Percentiles rank a stretch among this genome's conserved stretches.
phyloP scores from a whole-genome alignment of 768 basidiomycete species.

The Pisolithus sp. region DNA sequence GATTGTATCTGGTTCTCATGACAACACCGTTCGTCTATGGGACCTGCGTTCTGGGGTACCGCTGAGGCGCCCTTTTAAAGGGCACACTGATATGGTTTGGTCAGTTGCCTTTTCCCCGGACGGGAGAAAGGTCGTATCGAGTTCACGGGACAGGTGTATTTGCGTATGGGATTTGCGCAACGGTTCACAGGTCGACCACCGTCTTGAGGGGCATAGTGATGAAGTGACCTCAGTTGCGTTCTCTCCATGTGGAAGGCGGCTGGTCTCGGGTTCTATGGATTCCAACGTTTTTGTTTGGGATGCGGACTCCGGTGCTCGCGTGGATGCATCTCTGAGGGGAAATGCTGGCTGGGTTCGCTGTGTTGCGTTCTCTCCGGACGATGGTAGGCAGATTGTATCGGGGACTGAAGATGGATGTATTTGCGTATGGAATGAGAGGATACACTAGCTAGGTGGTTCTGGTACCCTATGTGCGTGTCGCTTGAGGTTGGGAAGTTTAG shows the following conservation, averaged over 20 bases:
- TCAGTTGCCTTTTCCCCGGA: not conserved
- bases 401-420: no score
- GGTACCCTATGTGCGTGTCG: no score
- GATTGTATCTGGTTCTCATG: constrained; percentile 17
- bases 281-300: not conserved
- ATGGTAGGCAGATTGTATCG: no score
- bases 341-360: no score
- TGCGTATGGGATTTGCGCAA: not conserved
- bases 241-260: not conserved
- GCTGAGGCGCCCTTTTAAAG: not conserved
- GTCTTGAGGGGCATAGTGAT: not conserved
- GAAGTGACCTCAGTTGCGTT: not conserved
- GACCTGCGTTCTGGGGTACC: not conserved
- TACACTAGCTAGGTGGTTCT: no score
- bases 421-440: no score
- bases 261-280: not conserved
- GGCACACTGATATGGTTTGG: not conserved
- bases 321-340: no score
- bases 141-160: not conserved
- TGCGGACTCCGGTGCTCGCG: no score
- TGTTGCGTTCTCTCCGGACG: no score
- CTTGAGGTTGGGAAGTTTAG: no score
- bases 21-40: constrained; percentile 8
- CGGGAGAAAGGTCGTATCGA: not conserved
- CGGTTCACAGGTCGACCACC: not conserved